Evolutionary conservation across 352 stramenopile genomes (phyloP).

Genomic region (Globisporangium takayamanum): DNA sequence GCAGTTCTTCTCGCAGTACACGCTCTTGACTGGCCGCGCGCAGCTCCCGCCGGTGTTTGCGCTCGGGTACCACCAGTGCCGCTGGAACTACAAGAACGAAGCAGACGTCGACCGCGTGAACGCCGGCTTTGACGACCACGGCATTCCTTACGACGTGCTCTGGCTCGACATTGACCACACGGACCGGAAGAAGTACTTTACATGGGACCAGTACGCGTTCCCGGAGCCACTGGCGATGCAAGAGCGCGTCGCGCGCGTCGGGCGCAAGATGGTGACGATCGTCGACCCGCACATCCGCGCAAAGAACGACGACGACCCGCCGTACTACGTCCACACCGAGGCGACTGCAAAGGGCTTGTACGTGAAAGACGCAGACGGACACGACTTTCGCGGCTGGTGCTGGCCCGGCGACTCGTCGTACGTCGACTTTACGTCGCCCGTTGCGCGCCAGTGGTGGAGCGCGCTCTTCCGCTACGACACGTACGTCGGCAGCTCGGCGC

Average conservation of each 20-base stretch:
- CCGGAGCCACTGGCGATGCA: constrained; percentile 95
- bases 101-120: constrained; percentile 88
- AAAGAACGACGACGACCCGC: constrained; percentile 64
- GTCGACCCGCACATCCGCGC: constrained; percentile 99
- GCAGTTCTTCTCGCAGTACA: constrained; percentile 91
- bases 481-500: constrained; percentile 89
- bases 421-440: constrained; percentile 94
- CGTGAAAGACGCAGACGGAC: constrained; percentile 94
- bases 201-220: constrained; percentile 96
- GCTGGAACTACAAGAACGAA: constrained; percentile 99
- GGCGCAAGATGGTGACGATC: constrained; percentile 98
- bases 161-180: constrained; percentile 99
- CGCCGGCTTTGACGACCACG: constrained; percentile 91
- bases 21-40: constrained; percentile 88
- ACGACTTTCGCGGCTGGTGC: constrained; percentile 99
- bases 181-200: constrained; percentile 97
- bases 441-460: constrained; percentile 95
- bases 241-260: constrained; percentile 82
- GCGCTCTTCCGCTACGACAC: constrained; percentile 94
- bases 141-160: constrained; percentile 99
- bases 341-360: constrained; percentile 89
- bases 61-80: constrained; percentile 98
- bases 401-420: constrained; percentile 98
- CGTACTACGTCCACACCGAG: constrained; percentile 90
- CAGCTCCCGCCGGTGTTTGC: constrained; percentile 95